Evolutionary conservation across 148 eudicot species (phyloP), one percentile per base, ranked within the genome.

Genomic region (Chenopodium album): DNA sequence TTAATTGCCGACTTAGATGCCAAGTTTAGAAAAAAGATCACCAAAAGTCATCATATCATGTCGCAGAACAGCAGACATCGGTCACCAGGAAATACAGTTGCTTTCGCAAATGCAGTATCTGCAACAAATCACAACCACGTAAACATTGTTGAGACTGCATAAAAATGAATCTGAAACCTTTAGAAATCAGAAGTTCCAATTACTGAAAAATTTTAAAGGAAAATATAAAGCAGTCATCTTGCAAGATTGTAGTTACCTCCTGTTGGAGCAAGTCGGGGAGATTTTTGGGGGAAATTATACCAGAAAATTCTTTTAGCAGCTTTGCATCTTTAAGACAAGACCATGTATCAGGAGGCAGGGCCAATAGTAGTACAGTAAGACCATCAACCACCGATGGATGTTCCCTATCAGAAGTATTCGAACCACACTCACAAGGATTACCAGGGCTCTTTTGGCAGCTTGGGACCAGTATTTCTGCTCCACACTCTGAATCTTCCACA

Each of bases 291-390:
- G 87, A 87, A 26, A 85, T 77, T 28, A 87, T 79, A 62, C 75
- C 66, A 75, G 23, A 19, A 62, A 89, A 71, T 54, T 77, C 89
- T 67, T 85, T 81, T 26, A 12, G 84, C 26, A 89, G 72, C 65
- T 85, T 82, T 62, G 85, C 66, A 54, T 85, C 65, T 80, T 78
- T 82, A 16, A 89, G 85, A 75, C 78, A 65, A 31, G 81, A 77
- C 89, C 91, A 89, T 46, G 91, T 85, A 80, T 65, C 75, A 48
- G 80, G 81, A 87, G 88, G 89, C 82, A 89, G 74, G 20, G 91
- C 87, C 74, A 89, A 73, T 41, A 89, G 12, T 31, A 89, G 71
- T 63, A 85, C 81, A 1, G 88, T 89, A n/a, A 89, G 80, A 80
- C 84, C 81, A 81, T 89, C 91, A 20, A 81, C 79, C 17, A 28